phyloP scores from a whole-genome alignment of 2,329 filamentous ascomycete species.

The Xylaria sp. region DNA sequence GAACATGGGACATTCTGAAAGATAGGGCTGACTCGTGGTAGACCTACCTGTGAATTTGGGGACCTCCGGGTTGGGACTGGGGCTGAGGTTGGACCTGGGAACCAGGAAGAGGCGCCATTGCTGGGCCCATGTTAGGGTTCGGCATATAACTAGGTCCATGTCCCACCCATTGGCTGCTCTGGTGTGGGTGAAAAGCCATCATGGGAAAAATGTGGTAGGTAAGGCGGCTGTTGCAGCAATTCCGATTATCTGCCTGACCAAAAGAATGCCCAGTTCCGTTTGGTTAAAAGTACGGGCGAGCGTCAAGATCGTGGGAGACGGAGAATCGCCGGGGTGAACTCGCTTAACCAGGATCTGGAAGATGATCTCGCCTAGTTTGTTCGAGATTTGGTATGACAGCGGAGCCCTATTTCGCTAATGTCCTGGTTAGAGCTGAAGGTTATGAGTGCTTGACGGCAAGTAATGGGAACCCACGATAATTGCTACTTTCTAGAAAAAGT shows the following conservation, averaged over 20 bases:
- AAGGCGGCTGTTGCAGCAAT: background rate
- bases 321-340: background rate
- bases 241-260: background rate
- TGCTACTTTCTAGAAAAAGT: background rate
- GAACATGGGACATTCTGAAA: background rate
- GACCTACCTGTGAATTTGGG: constrained; percentile 31
- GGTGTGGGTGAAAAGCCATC: constrained; percentile 35
- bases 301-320: background rate
- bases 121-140: constrained; percentile 32
- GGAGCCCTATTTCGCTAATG: background rate
- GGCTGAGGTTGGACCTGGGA: constrained; percentile 28
- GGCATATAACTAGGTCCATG: constrained; percentile 32
- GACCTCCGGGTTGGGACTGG: constrained; percentile 25
- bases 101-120: constrained; percentile 28
- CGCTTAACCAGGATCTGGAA: background rate
- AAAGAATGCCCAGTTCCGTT: background rate
- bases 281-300: background rate
- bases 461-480: background rate
- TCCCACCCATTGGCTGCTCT: constrained; percentile 29
- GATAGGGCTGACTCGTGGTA: background rate
- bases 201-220: constrained; percentile 8
- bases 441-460: background rate
- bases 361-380: background rate
- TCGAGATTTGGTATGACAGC: background rate
- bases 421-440: background rate